phyloP scores from a whole-genome alignment of 345 rosid species.

The Bretschneidera sinensis region DNA sequence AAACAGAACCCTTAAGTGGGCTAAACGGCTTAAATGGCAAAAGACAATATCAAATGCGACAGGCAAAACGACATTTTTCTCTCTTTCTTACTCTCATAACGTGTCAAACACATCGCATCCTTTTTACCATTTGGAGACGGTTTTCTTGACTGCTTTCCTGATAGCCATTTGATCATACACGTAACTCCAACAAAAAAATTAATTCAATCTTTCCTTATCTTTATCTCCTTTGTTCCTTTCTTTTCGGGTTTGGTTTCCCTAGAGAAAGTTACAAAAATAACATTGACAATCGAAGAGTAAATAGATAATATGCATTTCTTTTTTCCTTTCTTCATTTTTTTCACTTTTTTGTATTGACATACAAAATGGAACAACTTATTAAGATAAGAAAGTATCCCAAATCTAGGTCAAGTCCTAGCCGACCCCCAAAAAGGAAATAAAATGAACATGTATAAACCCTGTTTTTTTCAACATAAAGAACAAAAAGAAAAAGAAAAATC shows the following conservation, averaged over 20 bases:
- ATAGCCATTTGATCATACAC: constrained; percentile 13
- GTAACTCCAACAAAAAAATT: constrained; percentile 12
- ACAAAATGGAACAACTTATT: constrained; percentile 24
- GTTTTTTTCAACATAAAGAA: not conserved
- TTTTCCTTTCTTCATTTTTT: not conserved
- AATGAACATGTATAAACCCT: constrained; percentile 7
- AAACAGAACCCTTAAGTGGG: too few relatives aligned
- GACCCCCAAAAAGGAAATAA: not conserved
- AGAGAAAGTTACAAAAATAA: not conserved
- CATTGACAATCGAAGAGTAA: not conserved
- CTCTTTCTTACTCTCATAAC: too few relatives aligned
- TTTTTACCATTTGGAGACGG: constrained; percentile 15
- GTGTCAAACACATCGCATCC: too few relatives aligned
- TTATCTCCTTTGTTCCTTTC: not conserved
- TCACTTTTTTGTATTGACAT: constrained; percentile 14
- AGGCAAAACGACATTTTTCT: too few relatives aligned
- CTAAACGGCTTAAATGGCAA: too few relatives aligned
- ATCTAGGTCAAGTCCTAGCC: constrained; percentile 10
- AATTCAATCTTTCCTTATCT: not conserved
- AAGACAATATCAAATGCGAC: too few relatives aligned
- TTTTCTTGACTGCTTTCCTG: constrained; percentile 25
- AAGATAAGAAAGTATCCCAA: constrained; percentile 16
- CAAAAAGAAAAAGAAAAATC: not conserved
- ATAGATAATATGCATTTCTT: not conserved
- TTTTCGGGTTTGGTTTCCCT: constrained; percentile 10